Evolutionary conservation across 2,329 filamentous ascomycete species (phyloP).

Genomic region (Stachybotrys chartarum): DNA sequence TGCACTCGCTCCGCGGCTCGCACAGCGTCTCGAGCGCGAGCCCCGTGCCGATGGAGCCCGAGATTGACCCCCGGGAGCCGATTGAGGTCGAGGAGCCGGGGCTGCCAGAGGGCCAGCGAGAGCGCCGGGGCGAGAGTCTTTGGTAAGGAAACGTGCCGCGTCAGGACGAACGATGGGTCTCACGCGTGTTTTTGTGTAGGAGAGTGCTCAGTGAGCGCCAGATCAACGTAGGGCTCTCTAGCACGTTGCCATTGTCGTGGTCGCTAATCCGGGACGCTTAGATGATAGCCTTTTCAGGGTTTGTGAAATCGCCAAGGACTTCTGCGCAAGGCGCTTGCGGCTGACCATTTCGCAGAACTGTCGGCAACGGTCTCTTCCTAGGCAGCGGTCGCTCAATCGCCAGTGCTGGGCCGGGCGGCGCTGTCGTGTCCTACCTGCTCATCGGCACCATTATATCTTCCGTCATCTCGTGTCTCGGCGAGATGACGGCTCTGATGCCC

Average conservation of each 20-base stretch:
- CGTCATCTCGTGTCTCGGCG: conserved; percentile 33
- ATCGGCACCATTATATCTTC: conserved; percentile 35
- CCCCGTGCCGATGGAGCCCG: neutral
- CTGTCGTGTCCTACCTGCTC: conserved; percentile 30
- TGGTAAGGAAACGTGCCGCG: conserved; percentile 1
- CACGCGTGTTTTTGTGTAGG: conserved; percentile 13
- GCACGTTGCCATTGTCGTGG: neutral
- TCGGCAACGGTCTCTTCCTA: conserved; percentile 25
- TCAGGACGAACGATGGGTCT: neutral
- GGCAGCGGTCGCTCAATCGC: conserved; percentile 30
- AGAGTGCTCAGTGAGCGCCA: conserved; percentile 31
- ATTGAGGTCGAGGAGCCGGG: conserved; percentile 1
- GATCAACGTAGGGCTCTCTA: conserved; percentile 23
- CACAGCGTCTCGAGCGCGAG: neutral
- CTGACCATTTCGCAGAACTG: conserved; percentile 3
- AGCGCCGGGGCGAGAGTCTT: conserved; percentile 4
- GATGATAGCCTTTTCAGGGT: conserved; percentile 39
- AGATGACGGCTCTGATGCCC: conserved; percentile 31
- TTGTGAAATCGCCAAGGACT: neutral
- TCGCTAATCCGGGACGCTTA: conserved; percentile 6
- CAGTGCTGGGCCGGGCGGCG: conserved; percentile 30
- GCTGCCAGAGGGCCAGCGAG: neutral
- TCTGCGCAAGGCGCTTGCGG: neutral
- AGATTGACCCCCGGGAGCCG: conserved; percentile 1
- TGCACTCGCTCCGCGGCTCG: neutral